phyloP scores from a whole-genome alignment of 1,139 yeast genomes.

The Suhomyces anneliseae region DNA sequence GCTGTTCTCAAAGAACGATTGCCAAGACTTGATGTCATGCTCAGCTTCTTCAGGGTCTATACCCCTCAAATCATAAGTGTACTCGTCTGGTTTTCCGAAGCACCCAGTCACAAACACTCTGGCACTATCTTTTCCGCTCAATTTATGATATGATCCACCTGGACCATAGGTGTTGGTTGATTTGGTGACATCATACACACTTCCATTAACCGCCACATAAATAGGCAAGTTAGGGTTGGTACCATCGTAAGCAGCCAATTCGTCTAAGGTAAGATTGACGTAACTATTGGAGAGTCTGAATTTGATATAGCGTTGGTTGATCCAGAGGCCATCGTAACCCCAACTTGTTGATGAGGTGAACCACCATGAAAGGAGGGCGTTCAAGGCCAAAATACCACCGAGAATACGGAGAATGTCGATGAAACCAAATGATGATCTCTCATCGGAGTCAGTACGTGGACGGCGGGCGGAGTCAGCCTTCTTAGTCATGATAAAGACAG shows the following conservation, averaged over 20 bases:
- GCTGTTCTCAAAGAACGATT: constrained; percentile 46
- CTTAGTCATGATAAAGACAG: no score
- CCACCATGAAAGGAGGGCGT: constrained; percentile 51
- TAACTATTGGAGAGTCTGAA: constrained; percentile 24
- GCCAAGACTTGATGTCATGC: constrained; percentile 48
- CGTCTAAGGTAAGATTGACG: constrained; percentile 41
- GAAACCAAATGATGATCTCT: constrained; percentile 17
- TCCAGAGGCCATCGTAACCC: constrained; percentile 55
- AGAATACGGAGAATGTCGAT: constrained; percentile 47
- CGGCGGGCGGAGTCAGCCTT: no score
- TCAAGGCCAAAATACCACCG: constrained; percentile 49
- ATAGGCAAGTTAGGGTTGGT: constrained; percentile 50
- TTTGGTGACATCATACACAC: constrained; percentile 66
- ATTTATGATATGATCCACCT: constrained; percentile 56
- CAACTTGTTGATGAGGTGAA: constrained; percentile 51
- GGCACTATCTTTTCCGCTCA: constrained; percentile 72
- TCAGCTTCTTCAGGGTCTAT: constrained; percentile 38
- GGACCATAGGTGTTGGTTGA: constrained; percentile 64
- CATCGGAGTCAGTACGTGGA: neutral
- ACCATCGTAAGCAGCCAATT: constrained; percentile 58
- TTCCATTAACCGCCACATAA: constrained; percentile 65
- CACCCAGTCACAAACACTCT: constrained; percentile 81
- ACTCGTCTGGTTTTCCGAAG: constrained; percentile 53
- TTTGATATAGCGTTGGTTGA: constrained; percentile 44
- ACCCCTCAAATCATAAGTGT: constrained; percentile 71